Conservation (phyloP, 331 rosid species). For the Erythrophleum ivorense region DNA sequence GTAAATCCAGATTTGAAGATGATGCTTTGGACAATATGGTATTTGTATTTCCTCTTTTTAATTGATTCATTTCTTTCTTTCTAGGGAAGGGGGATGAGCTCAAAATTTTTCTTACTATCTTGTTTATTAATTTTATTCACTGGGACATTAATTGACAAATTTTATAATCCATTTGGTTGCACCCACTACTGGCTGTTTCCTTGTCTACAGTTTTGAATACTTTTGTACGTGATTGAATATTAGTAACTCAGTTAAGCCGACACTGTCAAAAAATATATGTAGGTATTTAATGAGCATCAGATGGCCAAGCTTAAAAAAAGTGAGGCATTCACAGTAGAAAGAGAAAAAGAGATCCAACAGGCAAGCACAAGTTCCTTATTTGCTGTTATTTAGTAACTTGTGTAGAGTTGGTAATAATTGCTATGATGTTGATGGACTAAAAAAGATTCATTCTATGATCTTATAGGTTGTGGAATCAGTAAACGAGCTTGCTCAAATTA, state of each 20-base stretch:
- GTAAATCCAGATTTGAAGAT: constrained; percentile 73
- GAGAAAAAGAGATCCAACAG: constrained; percentile 95
- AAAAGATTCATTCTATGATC: constrained; percentile 28
- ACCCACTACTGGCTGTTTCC: neutral
- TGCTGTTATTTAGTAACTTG: neutral
- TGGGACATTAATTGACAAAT: constrained; percentile 13
- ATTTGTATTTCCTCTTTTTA: constrained; percentile 34
- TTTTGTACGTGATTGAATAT: neutral
- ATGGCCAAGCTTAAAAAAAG: constrained; percentile 88
- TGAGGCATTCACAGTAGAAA: constrained; percentile 89
- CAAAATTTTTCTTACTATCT: constrained; percentile 1
- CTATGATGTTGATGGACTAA: constrained; percentile 22
- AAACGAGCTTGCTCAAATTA: constrained; percentile 98
- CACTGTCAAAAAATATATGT: constrained; percentile 24
- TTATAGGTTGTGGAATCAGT: constrained; percentile 93
- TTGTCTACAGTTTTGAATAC: neutral
- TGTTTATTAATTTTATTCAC: constrained; percentile 14
- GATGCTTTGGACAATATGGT: constrained; percentile 93
- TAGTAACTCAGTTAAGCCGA: constrained; percentile 31
- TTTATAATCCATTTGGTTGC: constrained; percentile 5
- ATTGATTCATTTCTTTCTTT: constrained; percentile 6
- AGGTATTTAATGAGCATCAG: constrained; percentile 88
- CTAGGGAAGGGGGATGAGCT: constrained; percentile 3
- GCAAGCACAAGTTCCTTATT: constrained; percentile 50
- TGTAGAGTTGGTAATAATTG: constrained; percentile 6